phyloP scores from a whole-genome alignment of 2,329 filamentous ascomycete genomes.

The Cladobotryum mycophilum region DNA sequence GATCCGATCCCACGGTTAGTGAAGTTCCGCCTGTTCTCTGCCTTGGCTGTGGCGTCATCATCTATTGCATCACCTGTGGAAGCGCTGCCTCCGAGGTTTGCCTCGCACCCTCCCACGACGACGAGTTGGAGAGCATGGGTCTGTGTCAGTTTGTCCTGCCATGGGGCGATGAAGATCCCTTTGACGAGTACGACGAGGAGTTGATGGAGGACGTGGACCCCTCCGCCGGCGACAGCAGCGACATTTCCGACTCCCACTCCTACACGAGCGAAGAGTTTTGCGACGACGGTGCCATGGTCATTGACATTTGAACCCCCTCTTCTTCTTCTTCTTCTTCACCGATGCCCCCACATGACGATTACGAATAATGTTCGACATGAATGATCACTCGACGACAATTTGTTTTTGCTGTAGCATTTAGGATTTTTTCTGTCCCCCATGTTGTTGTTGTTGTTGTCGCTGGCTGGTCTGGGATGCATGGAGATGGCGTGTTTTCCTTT shows the following conservation, averaged over 20 bases:
- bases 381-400: not conserved
- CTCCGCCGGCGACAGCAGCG: constrained; percentile 13
- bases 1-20: constrained; percentile 98
- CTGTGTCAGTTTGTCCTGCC: constrained; percentile 24
- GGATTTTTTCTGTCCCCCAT: not conserved
- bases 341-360: not conserved
- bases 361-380: not conserved
- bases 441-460: not conserved
- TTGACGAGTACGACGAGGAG: constrained; percentile 35
- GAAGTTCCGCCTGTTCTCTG: constrained; percentile 38
- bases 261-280: constrained; percentile 17
- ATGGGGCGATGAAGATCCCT: constrained; percentile 26
- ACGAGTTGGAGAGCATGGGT: constrained; percentile 20
- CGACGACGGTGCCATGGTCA: constrained; percentile 17
- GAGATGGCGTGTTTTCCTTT: constrained; percentile 12
- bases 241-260: constrained; percentile 6
- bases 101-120: constrained; percentile 14
- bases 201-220: constrained; percentile 22
- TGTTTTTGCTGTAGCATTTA: not conserved
- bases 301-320: constrained; percentile 12
- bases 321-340: too few species aligned
- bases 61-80: constrained; percentile 38
- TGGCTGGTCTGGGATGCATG: constrained; percentile 1
- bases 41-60: constrained; percentile 39
- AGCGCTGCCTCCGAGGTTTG: constrained; percentile 20